Conservation (phyloP, 2,329 filamentous ascomycete species). For the Ceratocystis colombiana region DNA sequence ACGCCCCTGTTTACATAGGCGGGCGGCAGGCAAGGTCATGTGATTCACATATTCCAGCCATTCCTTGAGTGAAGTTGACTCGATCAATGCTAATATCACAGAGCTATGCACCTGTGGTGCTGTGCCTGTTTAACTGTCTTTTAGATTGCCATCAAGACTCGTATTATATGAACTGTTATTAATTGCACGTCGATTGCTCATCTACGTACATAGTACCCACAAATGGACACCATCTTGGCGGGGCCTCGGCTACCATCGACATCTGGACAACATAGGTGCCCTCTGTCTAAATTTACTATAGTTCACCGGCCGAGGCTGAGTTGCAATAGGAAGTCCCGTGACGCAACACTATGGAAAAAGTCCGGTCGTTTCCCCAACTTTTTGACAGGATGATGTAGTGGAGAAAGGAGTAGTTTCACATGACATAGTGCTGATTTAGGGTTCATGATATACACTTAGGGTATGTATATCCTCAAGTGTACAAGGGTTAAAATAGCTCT, state of each 20-base stretch:
- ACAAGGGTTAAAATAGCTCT: not conserved
- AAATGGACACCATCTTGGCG: not conserved
- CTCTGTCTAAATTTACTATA: not conserved
- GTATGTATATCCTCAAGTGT: not conserved
- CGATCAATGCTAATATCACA: not conserved
- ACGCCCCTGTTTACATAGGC: not conserved
- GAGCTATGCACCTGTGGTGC: too few relatives aligned
- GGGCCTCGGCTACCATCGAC: not conserved
- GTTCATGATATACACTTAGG: not conserved
- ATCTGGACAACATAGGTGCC: not conserved
- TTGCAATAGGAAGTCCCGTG: not conserved
- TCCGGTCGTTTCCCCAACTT: not conserved
- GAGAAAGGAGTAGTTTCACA: not conserved
- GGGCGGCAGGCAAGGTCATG: not conserved
- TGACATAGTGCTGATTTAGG: not conserved
- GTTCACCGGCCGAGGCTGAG: constrained; percentile 3
- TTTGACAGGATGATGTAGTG: not conserved
- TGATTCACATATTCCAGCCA: not conserved
- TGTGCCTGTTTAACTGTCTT: too few relatives aligned
- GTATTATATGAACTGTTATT: not conserved
- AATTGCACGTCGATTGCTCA: not conserved
- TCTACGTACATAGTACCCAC: not conserved
- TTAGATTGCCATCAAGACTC: too few relatives aligned
- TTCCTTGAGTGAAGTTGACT: not conserved
- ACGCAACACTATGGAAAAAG: not conserved